These are phyloP conservation scores for Protomyces arabidopsidicola DNA, from an alignment of 1,139 yeast species.

Conservation along the genomic window DNA sequence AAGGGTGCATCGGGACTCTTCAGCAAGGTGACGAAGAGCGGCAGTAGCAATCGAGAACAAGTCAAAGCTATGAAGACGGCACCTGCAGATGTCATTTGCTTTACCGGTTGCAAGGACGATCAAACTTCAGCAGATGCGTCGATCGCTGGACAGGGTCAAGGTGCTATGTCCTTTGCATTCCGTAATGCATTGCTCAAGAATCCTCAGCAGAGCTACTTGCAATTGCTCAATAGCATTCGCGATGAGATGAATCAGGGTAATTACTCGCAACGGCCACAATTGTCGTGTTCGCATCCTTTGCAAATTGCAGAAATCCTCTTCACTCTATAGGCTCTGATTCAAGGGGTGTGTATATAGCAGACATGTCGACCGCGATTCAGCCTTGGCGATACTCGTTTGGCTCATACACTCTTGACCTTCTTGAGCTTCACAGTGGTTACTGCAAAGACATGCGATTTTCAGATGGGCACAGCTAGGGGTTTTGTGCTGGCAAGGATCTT, in stretches of 20 bases:
- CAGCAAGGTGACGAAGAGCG: slow-evolving; percentile 44
- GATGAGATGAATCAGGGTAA: slow-evolving; percentile 41
- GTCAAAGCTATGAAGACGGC: slow-evolving; percentile 62
- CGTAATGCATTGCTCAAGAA: slow-evolving; percentile 61
- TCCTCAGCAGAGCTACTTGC: slow-evolving; percentile 70
- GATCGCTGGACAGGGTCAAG: slow-evolving; percentile 49
- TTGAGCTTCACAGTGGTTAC: too few relatives aligned
- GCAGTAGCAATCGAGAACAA: slow-evolving; percentile 44
- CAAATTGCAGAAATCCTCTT: slow-evolving; percentile 45
- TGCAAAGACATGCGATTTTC: too few relatives aligned
- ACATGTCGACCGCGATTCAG: too few relatives aligned
- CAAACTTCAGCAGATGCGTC: slow-evolving; percentile 28
- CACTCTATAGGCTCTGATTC: neutral
- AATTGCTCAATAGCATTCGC: slow-evolving; percentile 78
- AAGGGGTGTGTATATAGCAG: neutral
- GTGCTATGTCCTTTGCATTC: slow-evolving; percentile 94
- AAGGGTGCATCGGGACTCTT: slow-evolving; percentile 50
- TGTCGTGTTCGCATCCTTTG: slow-evolving; percentile 26
- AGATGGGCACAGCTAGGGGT: too few relatives aligned
- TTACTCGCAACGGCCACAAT: slow-evolving; percentile 28
- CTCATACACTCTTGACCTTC: too few relatives aligned
- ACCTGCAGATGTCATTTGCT: slow-evolving; percentile 80
- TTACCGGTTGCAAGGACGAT: slow-evolving; percentile 53
- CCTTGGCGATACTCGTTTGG: too few relatives aligned
- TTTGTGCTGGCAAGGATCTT: too few relatives aligned